Evolutionary conservation across 192 early-diverging fungal species (phyloP).

Genomic region (Coemansia sp.): DNA sequence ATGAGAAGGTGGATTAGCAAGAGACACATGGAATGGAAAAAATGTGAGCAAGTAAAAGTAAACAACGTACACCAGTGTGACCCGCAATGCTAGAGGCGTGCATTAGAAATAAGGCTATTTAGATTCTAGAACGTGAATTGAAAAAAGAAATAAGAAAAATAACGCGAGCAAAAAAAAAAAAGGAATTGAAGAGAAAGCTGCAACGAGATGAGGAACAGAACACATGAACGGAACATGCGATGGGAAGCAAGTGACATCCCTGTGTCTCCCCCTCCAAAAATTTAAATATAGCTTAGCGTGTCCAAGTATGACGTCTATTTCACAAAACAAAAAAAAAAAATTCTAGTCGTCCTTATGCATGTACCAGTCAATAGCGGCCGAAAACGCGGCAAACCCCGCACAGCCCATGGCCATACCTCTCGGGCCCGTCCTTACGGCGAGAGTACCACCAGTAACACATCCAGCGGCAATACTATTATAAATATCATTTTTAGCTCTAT

Average conservation of each 20-base stretch:
- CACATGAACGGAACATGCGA: background rate
- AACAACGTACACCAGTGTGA: slow-evolving; percentile 48
- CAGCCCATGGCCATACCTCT: slow-evolving; percentile 79
- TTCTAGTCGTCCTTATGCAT: slow-evolving; percentile 65
- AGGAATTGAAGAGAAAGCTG: background rate
- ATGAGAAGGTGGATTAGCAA: background rate
- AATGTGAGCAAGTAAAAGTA: background rate
- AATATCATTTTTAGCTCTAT: slow-evolving; percentile 93
- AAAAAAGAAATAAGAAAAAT: background rate
- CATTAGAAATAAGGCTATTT: slow-evolving; percentile 24
- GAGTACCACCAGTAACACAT: slow-evolving; percentile 87
- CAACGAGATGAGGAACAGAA: background rate
- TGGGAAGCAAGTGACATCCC: background rate
- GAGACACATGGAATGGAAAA: background rate
- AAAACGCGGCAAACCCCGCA: slow-evolving; percentile 93
- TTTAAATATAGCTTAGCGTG: background rate
- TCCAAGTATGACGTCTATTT: background rate
- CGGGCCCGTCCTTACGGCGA: slow-evolving; percentile 78
- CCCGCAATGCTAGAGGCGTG: slow-evolving; percentile 43
- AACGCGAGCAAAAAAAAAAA: slow-evolving; percentile 3
- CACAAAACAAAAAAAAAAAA: slow-evolving; percentile 6
- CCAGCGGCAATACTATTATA: slow-evolving; percentile 89
- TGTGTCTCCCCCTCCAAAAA: background rate
- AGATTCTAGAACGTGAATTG: slow-evolving; percentile 2
- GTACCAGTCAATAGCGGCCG: slow-evolving; percentile 88